These are phyloP conservation scores for Rhynchospora tenuis DNA, from an alignment of 176 grass and related monocot species.

Conservation along the genomic window DNA sequence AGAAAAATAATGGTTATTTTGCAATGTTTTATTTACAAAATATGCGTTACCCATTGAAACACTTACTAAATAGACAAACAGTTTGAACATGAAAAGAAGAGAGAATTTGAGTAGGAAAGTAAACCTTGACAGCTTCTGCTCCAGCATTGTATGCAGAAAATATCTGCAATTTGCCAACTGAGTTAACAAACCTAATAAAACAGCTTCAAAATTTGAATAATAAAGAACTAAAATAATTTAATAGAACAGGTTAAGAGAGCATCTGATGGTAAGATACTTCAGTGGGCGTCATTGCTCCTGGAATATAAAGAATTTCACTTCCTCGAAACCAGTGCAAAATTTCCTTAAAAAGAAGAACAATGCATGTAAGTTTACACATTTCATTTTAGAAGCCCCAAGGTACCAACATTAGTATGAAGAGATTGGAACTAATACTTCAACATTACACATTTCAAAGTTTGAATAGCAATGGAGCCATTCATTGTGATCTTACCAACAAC, in stretches of 20 bases:
- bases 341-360: slow-evolving; percentile 48
- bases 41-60: neutral
- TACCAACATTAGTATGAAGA: neutral
- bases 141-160: slow-evolving; percentile 63
- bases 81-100: slow-evolving; percentile 9
- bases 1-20: neutral
- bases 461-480: neutral
- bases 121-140: slow-evolving; percentile 72
- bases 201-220: slow-evolving; percentile 19
- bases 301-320: slow-evolving; percentile 73
- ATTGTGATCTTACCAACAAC: neutral
- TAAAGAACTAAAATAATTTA: neutral
- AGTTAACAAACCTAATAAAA: slow-evolving; percentile 13
- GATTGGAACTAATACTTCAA: neutral
- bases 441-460: neutral
- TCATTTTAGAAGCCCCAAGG: neutral
- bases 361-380: neutral
- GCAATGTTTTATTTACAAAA: neutral
- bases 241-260: neutral
- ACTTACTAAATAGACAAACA: slow-evolving; percentile 1
- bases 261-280: slow-evolving; percentile 46
- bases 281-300: slow-evolving; percentile 84
- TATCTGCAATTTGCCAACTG: slow-evolving; percentile 38
- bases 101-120: neutral
- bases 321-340: slow-evolving; percentile 51